A percentile compares a stretch with the other conserved stretches of the same genome.
Conservation (phyloP, 1,139 yeast genomes). For the Debaryomyces nepalensis region DNA sequence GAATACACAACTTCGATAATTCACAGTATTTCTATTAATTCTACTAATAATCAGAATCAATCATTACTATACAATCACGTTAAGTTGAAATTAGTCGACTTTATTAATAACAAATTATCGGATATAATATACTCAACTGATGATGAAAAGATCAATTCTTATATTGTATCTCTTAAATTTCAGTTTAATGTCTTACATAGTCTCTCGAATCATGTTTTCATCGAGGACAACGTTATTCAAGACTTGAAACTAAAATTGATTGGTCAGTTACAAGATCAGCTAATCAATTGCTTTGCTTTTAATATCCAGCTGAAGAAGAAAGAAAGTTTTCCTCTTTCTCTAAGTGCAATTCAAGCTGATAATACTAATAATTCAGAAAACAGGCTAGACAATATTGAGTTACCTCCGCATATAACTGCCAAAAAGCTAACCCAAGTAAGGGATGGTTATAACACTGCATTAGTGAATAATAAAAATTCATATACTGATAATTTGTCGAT, state of each 20-base stretch:
- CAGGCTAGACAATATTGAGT: constrained; percentile 39
- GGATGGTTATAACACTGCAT: background rate
- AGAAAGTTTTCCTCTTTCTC: constrained; percentile 17
- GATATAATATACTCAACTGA: constrained; percentile 33
- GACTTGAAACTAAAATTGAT: constrained; percentile 20
- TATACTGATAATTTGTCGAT: constrained; percentile 26
- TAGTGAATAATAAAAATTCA: constrained; percentile 9
- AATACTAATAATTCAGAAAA: constrained; percentile 20
- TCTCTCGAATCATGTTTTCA: constrained; percentile 18
- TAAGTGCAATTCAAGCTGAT: constrained; percentile 11
- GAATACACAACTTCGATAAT: background rate
- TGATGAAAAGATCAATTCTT: constrained; percentile 38
- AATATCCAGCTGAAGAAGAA: constrained; percentile 17
- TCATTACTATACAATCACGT: constrained; percentile 21
- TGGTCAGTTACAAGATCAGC: constrained; percentile 20
- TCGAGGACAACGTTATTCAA: constrained; percentile 14
- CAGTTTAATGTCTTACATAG: constrained; percentile 31
- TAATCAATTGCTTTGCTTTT: constrained; percentile 23
- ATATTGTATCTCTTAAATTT: constrained; percentile 34
- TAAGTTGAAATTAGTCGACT: constrained; percentile 28
- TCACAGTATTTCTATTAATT: background rate
- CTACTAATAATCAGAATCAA: constrained; percentile 8
- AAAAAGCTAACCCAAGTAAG: constrained; percentile 20
- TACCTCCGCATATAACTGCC: constrained; percentile 47
- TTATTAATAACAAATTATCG: constrained; percentile 30